These are phyloP conservation scores for Diplocarpon rosae DNA, from an alignment of 2,329 filamentous ascomycete genomes.

Conservation along the genomic window DNA sequence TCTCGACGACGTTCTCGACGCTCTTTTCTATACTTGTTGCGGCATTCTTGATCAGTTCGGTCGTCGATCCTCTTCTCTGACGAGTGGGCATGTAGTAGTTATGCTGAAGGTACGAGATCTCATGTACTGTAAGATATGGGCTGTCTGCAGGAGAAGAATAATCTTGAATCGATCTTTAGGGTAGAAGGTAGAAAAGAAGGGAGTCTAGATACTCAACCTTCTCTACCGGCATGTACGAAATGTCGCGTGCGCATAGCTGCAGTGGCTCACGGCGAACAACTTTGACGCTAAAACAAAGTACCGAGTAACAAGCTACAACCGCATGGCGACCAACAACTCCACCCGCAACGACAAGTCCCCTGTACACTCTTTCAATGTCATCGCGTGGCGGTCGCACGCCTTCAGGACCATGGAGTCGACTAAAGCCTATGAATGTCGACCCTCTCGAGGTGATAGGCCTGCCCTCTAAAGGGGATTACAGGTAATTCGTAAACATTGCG, in stretches of 20 bases:
- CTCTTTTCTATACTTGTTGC: conserved; percentile 23
- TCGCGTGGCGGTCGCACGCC: conserved; percentile 28
- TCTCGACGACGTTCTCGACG: conserved; percentile 30
- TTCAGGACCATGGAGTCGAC: conserved; percentile 53
- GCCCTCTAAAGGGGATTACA: conserved; percentile 81
- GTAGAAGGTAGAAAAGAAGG: too few species aligned
- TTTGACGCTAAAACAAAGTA: background rate
- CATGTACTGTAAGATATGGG: too few species aligned
- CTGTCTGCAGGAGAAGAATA: too few species aligned
- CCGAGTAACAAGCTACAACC: background rate
- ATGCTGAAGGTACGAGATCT: background rate
- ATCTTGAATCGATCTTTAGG: too few species aligned
- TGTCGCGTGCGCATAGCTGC: too few species aligned
- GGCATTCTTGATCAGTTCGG: conserved; percentile 16
- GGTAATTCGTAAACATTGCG: conserved; percentile 38
- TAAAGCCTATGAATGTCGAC: conserved; percentile 66
- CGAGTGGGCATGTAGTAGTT: conserved; percentile 17
- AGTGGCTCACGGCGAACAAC: too few species aligned
- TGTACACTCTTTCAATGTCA: conserved; percentile 18
- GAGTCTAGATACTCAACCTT: background rate
- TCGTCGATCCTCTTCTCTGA: conserved; percentile 20
- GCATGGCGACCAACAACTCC: background rate
- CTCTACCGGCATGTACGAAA: conserved; percentile 1
- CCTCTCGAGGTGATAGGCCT: conserved; percentile 72
- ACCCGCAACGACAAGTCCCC: background rate